Base-by-base conservation (phyloP, 495 filamentous ascomycete genomes). In the Xylaria castorea region DNA sequence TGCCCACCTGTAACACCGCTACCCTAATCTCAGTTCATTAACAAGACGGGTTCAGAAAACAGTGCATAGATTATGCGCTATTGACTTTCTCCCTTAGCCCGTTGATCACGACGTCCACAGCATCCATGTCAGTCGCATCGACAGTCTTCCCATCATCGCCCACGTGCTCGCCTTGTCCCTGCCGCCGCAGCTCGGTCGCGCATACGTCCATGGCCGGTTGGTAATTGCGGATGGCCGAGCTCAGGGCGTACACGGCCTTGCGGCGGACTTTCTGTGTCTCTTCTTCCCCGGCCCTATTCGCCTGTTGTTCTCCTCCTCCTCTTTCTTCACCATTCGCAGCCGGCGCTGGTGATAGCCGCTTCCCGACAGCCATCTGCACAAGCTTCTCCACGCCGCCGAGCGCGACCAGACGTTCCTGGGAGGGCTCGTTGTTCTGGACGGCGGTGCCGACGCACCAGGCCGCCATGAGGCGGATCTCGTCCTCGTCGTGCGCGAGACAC, bases 381-480 rank as follows among this genome's bases (percentile, higher is more conserved):
- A 98, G 85, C 50, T 79, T 88, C 61, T 90, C 86, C 16, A 98
- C 83, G 9, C 89, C 93, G 27, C 92, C 92, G 58, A 92, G 78
- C 5, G 89, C 89, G 30, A 97, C 79, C 46, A 97, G 81, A 74
- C 88, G 89, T 82, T 94, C 92, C 80, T 99, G 96, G 22, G 87
- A 88, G 79, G 91, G 92, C 38, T 86, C 85, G 78, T 99, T 98
- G 80, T 99, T 99, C 86, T 98, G 94, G 68, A 98, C 97, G 3
- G 97, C 95, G 5, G 94, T 97, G 36, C 93, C 93, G 40, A 93
- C 84, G 84, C 94, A 97, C 94, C 94, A 97, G 2, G 95, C 94
- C 0, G 96, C 94, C 87, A 92, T 92, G 55, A 83, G 86, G 70
- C 94, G 85, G 76, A 97, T 84, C 55, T 95, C 92, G 0, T 82